Conservation (phyloP, 2,329 filamentous ascomycete genomes). For the Fusarium heterosporum region DNA sequence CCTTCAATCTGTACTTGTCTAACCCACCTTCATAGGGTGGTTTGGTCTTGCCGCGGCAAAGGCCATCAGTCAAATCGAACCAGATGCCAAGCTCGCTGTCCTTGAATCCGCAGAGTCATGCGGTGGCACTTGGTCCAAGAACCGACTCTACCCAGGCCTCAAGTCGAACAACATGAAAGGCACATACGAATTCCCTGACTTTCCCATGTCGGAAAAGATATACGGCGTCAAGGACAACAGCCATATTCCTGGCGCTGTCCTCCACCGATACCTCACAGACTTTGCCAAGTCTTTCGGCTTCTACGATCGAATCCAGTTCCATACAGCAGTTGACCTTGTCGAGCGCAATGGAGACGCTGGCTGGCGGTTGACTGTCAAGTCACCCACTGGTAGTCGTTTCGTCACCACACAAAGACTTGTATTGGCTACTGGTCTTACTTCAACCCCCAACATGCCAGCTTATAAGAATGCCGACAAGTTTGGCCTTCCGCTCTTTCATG, state of each 20-base stretch:
- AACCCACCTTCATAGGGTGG: slow-evolving; percentile 54
- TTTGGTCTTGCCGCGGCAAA: slow-evolving; percentile 65
- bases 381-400: not conserved
- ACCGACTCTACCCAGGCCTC: slow-evolving; percentile 69
- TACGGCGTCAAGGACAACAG: slow-evolving; percentile 53
- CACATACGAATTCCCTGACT: slow-evolving; percentile 72
- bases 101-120: slow-evolving; percentile 63
- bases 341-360: slow-evolving; percentile 36
- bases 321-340: slow-evolving; percentile 62
- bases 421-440: slow-evolving; percentile 63
- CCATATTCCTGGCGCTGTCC: slow-evolving; percentile 53
- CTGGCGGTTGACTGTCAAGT: slow-evolving; percentile 37
- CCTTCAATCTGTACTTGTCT: not conserved
- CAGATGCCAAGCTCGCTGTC: slow-evolving; percentile 59
- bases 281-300: slow-evolving; percentile 62
- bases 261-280: slow-evolving; percentile 54
- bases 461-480: slow-evolving; percentile 55
- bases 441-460: slow-evolving; percentile 56
- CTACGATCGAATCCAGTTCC: slow-evolving; percentile 59
- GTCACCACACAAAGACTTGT: slow-evolving; percentile 56
- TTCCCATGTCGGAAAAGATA: slow-evolving; percentile 65
- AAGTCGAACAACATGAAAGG: slow-evolving; percentile 74
- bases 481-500: slow-evolving; percentile 57
- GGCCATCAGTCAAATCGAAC: slow-evolving; percentile 63
- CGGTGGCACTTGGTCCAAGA: slow-evolving; percentile 71